Percentiles rank a stretch among this genome's conserved stretches.
Evolutionary conservation across 441 rosid species (phyloP).

Genomic region (Eutrema salsugineum): DNA sequence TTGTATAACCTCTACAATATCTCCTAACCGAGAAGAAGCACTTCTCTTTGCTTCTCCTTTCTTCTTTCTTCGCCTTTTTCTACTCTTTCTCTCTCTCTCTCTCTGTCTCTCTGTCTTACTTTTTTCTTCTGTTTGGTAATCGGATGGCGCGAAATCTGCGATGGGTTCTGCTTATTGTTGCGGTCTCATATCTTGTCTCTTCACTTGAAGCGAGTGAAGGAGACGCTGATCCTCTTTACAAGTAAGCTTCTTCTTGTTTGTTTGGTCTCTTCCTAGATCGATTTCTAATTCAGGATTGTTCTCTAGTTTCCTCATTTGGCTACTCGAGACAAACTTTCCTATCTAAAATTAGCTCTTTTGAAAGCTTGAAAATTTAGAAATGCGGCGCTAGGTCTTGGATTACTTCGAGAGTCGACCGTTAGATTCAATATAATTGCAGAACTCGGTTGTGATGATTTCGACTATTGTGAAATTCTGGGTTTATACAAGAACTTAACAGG

Average conservation of each 20-base stretch:
- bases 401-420: constrained; percentile 18
- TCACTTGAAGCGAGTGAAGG: constrained; percentile 58
- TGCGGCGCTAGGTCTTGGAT: background rate
- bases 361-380: background rate
- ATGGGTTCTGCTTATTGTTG: constrained; percentile 35
- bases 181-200: constrained; percentile 29
- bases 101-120: background rate
- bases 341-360: background rate
- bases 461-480: background rate
- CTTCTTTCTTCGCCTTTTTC: background rate
- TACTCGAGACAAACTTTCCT: background rate
- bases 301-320: background rate
- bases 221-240: constrained; percentile 78
- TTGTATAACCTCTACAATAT: constrained; percentile 20
- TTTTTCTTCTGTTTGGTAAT: background rate
- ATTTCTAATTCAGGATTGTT: background rate
- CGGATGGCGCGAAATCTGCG: constrained; percentile 44
- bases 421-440: background rate
- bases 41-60: constrained; percentile 2
- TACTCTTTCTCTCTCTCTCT: background rate
- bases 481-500: background rate
- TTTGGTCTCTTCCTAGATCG: background rate
- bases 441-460: background rate
- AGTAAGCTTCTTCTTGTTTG: constrained; percentile 26
- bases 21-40: background rate